phyloP scores from a whole-genome alignment of 768 basidiomycete species.

The Panus rudis region DNA sequence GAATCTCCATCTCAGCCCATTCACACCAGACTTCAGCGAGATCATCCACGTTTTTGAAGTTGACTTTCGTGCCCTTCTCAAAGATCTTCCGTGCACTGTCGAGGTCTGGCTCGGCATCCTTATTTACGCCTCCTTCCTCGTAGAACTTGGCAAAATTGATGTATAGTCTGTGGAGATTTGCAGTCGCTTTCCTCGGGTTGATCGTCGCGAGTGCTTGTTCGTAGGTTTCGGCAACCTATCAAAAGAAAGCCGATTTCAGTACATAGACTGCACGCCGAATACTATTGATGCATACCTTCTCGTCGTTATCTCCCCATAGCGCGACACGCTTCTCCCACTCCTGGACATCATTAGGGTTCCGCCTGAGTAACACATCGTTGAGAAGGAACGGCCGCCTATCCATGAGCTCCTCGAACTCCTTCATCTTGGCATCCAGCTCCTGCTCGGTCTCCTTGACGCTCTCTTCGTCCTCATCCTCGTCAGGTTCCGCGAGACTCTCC shows the following conservation, averaged over 20 bases:
- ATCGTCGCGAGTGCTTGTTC: conserved; percentile 84
- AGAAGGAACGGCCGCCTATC: conserved; percentile 93
- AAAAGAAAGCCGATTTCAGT: neutral
- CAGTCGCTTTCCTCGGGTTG: conserved; percentile 81
- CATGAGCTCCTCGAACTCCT: conserved; percentile 88
- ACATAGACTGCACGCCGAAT: conserved; percentile 3
- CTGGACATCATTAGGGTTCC: conserved; percentile 97
- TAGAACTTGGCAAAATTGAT: conserved; percentile 97
- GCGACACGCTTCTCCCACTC: conserved; percentile 99
- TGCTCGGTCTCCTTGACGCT: conserved; percentile 71
- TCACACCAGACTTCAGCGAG: conserved; percentile 99
- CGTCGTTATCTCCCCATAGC: conserved; percentile 88
- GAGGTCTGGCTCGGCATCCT: conserved; percentile 74
- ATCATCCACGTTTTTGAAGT: conserved; percentile 94
- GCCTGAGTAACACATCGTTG: conserved; percentile 86
- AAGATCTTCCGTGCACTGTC: conserved; percentile 86
- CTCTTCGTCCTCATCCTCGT: conserved; percentile 72
- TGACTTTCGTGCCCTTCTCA: conserved; percentile 87
- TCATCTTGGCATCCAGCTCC: conserved; percentile 85
- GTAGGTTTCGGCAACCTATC: conserved; percentile 91
- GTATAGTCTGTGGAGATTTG: conserved; percentile 84
- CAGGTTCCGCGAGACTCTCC: conserved; percentile 72
- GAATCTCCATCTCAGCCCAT: conserved; percentile 97
- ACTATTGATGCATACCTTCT: conserved; percentile 52
- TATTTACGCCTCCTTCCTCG: conserved; percentile 85